Evolutionary conservation across 2,329 filamentous ascomycete species (phyloP).

Genomic region (Trichoderma gracile): DNA sequence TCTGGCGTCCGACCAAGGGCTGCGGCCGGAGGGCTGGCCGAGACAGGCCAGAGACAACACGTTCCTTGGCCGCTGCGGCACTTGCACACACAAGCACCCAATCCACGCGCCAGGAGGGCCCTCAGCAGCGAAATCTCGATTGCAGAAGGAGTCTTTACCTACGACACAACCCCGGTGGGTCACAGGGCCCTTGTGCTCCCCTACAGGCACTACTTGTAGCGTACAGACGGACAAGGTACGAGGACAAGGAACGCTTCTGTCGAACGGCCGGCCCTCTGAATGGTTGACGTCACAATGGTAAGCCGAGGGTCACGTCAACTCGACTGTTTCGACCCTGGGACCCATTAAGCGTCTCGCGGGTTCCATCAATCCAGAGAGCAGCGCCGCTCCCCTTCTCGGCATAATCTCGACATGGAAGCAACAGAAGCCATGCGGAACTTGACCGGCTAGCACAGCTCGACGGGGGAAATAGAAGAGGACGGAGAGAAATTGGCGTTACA

Average conservation of each 20-base stretch:
- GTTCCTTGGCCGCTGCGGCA: background rate
- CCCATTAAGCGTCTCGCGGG: background rate
- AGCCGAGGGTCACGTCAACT: conserved; percentile 23
- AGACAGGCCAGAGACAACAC: conserved; percentile 1
- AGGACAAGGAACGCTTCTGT: background rate
- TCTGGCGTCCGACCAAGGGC: background rate
- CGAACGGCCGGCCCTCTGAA: background rate
- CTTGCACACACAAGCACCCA: background rate
- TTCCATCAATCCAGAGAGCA: conserved; percentile 8
- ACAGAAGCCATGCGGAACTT: background rate
- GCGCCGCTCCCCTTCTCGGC: conserved; percentile 7
- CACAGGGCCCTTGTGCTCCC: conserved; percentile 16
- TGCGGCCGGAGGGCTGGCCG: background rate
- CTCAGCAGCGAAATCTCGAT: conserved; percentile 38
- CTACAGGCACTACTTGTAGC: background rate
- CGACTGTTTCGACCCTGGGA: background rate
- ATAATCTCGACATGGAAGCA: background rate
- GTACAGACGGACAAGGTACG: background rate
- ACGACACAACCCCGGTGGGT: conserved; percentile 28
- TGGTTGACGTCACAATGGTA: conserved; percentile 33
- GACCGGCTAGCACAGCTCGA: background rate
- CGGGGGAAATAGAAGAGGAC: background rate
- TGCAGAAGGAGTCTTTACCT: conserved; percentile 23
- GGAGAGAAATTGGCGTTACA: background rate
- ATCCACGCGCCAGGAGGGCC: conserved; percentile 30